A percentile compares a stretch with the other conserved stretches of the same genome.
Conservation (phyloP, 2,329 filamentous ascomycete genomes). For the Pseudocercospora crystallina region DNA sequence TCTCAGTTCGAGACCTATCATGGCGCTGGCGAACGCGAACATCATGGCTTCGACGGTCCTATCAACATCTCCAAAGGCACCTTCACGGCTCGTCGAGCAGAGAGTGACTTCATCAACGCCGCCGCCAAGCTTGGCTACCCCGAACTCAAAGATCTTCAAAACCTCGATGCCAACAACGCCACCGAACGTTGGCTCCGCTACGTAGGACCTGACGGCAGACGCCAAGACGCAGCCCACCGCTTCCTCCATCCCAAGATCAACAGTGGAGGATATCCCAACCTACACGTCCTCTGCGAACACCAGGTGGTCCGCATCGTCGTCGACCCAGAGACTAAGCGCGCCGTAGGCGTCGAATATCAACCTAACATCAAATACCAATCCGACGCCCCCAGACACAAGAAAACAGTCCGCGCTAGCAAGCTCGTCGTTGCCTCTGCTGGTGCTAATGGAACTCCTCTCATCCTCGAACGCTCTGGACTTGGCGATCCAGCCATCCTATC, state of each 20-base stretch:
- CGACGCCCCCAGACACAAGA: conserved; percentile 3
- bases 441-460: conserved; percentile 55
- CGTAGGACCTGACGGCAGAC: conserved; percentile 51
- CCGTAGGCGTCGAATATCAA: conserved; percentile 59
- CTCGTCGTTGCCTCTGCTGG: conserved; percentile 62
- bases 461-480: conserved; percentile 62
- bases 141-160: conserved; percentile 56
- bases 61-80: conserved; percentile 56
- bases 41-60: conserved; percentile 57
- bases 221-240: conserved; percentile 59
- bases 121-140: conserved; percentile 50
- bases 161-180: conserved; percentile 48
- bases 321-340: conserved; percentile 40
- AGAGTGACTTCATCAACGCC: conserved; percentile 54
- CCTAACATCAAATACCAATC: conserved; percentile 36
- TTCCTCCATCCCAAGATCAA: conserved; percentile 57
- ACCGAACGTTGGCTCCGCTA: conserved; percentile 50
- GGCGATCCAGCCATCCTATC: conserved; percentile 38
- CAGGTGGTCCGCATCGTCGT: conserved; percentile 47
- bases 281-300: conserved; percentile 58
- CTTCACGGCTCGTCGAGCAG: conserved; percentile 39
- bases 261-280: conserved; percentile 54
- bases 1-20: conserved; percentile 56
- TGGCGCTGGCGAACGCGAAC: conserved; percentile 42
- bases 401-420: conserved; percentile 52